These are phyloP conservation scores for Myxozyma monticola DNA, from an alignment of 805 yeast species.

Conservation along the genomic window DNA sequence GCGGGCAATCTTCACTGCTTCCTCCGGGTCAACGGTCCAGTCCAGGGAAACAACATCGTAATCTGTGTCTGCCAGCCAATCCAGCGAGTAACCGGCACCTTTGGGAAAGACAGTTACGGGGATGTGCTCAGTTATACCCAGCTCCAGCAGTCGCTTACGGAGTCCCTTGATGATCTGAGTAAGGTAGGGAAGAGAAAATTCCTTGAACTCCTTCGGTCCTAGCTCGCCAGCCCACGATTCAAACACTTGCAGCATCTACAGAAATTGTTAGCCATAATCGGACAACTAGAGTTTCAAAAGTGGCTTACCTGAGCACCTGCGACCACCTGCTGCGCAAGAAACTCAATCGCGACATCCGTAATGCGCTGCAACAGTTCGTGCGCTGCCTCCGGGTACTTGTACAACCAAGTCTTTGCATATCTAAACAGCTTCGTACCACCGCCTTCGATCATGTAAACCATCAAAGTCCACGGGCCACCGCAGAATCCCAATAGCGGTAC, in stretches of 20 bases:
- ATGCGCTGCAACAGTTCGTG: constrained; percentile 70
- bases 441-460: constrained; percentile 97
- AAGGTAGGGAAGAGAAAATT: constrained; percentile 86
- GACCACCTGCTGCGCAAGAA: constrained; percentile 87
- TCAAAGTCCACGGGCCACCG: constrained; percentile 97
- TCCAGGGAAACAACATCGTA: constrained; percentile 90
- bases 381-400: constrained; percentile 69
- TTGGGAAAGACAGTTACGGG: constrained; percentile 92
- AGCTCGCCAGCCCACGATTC: constrained; percentile 98
- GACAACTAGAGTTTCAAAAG: background rate
- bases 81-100: constrained; percentile 96
- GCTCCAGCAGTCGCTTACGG: constrained; percentile 66
- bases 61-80: constrained; percentile 75
- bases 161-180: constrained; percentile 69
- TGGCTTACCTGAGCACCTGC: constrained; percentile 84
- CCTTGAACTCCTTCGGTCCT: constrained; percentile 83
- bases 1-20: constrained; percentile 71
- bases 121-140: constrained; percentile 66
- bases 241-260: constrained; percentile 80
- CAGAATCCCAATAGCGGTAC: constrained; percentile 94
- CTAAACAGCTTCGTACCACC: constrained; percentile 83
- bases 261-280: background rate
- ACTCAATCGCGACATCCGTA: constrained; percentile 88
- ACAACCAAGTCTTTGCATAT: constrained; percentile 90
- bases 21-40: constrained; percentile 83